These are phyloP conservation scores for Pythium aristosporum DNA, from an alignment of 352 stramenopile genomes.

Conservation along the genomic window DNA sequence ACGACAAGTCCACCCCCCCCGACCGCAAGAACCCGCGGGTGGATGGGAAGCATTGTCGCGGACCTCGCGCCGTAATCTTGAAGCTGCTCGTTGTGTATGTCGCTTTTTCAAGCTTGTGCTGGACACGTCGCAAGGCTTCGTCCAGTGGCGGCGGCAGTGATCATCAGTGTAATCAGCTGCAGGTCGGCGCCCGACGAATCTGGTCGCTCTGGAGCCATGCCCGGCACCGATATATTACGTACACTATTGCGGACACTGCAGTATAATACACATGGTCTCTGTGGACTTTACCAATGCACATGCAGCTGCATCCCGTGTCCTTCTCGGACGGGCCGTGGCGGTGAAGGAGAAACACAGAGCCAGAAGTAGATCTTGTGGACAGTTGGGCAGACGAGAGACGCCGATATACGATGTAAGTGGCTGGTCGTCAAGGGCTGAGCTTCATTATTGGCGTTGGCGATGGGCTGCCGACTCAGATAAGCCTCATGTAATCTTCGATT, in stretches of 20 bases:
- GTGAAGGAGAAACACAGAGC: constrained; percentile 8
- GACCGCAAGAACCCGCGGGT: neutral
- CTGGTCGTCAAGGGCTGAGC: neutral
- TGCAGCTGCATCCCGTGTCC: no score
- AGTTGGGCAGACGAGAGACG: no score
- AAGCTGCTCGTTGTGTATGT: neutral
- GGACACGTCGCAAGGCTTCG: neutral
- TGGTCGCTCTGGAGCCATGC: no score
- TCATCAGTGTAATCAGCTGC: neutral
- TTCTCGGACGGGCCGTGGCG: neutral
- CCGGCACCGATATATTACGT: no score
- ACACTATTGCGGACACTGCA: no score
- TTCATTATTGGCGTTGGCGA: neutral
- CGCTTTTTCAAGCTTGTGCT: constrained; percentile 1
- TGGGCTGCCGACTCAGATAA: neutral
- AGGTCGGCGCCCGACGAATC: no score
- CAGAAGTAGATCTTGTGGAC: constrained; percentile 7
- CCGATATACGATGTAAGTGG: neutral
- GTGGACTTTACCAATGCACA: no score
- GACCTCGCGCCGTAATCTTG: neutral
- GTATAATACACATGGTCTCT: neutral
- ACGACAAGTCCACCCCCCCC: neutral
- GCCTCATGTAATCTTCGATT: neutral
- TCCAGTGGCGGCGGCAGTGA: no score
- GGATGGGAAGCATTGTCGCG: neutral